A percentile compares a stretch with the other conserved stretches of the same genome.
These are phyloP conservation scores for Madurella mycetomatis DNA, from an alignment of 2,329 filamentous ascomycete species.

Conservation along the genomic window DNA sequence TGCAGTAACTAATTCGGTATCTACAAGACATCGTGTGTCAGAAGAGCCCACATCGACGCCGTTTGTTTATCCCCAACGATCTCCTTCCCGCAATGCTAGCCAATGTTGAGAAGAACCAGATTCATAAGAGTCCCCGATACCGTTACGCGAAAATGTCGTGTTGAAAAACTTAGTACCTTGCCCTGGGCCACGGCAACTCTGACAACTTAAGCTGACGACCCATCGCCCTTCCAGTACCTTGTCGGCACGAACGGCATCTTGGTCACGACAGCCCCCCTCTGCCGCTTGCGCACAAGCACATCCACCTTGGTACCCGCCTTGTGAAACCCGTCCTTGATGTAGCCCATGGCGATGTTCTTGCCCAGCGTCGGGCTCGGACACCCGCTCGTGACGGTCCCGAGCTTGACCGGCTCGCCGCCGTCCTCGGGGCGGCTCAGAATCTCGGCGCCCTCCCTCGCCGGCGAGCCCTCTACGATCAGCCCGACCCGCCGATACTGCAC, in stretches of 20 bases:
- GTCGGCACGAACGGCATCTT: slow-evolving; percentile 86
- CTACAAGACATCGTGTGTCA: not conserved
- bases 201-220: slow-evolving; percentile 10
- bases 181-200: not conserved
- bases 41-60: not conserved
- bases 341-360: slow-evolving; percentile 95
- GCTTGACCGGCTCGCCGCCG: slow-evolving; percentile 52
- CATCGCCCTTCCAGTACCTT: slow-evolving; percentile 63
- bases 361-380: slow-evolving; percentile 81
- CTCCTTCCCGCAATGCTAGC: not conserved
- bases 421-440: slow-evolving; percentile 51
- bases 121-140: slow-evolving; percentile 1
- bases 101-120: slow-evolving; percentile 13
- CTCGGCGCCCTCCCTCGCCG: slow-evolving; percentile 82
- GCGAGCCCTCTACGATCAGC: slow-evolving; percentile 76
- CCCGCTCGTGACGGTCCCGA: slow-evolving; percentile 83
- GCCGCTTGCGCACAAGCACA: slow-evolving; percentile 72
- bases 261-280: slow-evolving; percentile 67
- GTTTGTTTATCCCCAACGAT: not conserved
- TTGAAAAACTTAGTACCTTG: slow-evolving; percentile 13
- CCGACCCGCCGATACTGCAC: slow-evolving; percentile 73
- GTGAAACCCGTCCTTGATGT: slow-evolving; percentile 74
- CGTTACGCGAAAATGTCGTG: slow-evolving; percentile 13
- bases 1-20: not conserved
- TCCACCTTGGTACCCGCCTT: slow-evolving; percentile 79